Evolutionary conservation across 2,329 filamentous ascomycete species (phyloP).

Genomic region (Samsoniella hepiali): DNA sequence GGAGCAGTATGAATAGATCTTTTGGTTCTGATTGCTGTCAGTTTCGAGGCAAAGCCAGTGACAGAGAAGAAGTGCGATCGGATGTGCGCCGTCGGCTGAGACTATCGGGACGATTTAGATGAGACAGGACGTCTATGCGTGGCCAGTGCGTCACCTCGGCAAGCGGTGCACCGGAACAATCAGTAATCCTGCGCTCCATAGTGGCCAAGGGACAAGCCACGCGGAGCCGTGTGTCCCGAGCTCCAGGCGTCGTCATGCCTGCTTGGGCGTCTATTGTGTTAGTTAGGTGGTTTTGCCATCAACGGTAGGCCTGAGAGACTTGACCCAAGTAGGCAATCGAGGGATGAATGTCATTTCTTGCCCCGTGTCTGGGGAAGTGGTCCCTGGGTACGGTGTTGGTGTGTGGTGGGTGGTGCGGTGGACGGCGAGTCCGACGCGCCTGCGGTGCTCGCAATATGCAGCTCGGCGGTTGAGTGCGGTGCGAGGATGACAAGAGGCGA

Average conservation of each 20-base stretch:
- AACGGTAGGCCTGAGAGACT: neutral
- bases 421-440: neutral
- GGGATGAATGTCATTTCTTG: neutral
- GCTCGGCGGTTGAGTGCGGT: neutral
- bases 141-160: neutral
- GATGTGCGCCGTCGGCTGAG: neutral
- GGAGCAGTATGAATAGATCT: too few relatives aligned
- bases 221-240: conserved; percentile 6
- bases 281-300: neutral
- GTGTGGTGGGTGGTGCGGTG: neutral
- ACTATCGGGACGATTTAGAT: neutral
- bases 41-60: neutral
- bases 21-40: neutral
- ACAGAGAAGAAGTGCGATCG: neutral
- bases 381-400: conserved; percentile 11
- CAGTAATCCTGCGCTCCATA: neutral
- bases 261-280: neutral
- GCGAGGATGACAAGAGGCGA: too few relatives aligned
- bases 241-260: neutral
- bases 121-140: neutral
- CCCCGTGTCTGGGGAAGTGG: conserved; percentile 11
- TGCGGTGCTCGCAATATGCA: neutral
- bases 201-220: neutral
- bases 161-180: neutral
- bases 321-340: too few relatives aligned